Percentiles rank a stretch among this genome's conserved stretches.
phyloP scores from a whole-genome alignment of 208 protist species.

The Naegleria fowleri region DNA sequence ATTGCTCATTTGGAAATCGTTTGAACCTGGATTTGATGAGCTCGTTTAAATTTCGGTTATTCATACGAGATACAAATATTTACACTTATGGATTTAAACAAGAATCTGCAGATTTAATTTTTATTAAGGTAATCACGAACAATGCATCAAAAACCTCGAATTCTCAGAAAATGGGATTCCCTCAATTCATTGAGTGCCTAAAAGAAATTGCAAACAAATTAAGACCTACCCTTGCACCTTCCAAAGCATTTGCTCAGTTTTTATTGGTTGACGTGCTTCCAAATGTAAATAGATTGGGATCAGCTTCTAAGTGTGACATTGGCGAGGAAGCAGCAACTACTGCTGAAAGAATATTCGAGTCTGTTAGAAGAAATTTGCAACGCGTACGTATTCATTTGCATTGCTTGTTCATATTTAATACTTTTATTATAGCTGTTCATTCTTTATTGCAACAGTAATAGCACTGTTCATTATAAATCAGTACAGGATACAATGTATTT shows the following conservation, averaged over 20 bases:
- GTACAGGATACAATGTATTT: neutral
- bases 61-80: neutral
- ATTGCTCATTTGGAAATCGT: neutral
- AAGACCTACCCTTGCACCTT: neutral
- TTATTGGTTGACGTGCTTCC: neutral
- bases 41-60: neutral
- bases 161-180: neutral
- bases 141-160: too few relatives aligned
- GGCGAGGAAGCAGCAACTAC: neutral
- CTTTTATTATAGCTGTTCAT: neutral
- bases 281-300: neutral
- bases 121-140: too few relatives aligned
- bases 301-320: neutral
- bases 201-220: neutral
- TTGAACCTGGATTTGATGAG: neutral
- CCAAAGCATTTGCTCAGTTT: neutral
- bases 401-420: neutral
- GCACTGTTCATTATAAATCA: neutral
- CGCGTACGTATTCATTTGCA: neutral
- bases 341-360: neutral
- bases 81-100: neutral
- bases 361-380: neutral
- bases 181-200: neutral
- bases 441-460: neutral
- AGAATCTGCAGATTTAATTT: neutral